phyloP scores from a whole-genome alignment of 2,329 filamentous ascomycete genomes.

The Thielaviopsis punctulata region DNA sequence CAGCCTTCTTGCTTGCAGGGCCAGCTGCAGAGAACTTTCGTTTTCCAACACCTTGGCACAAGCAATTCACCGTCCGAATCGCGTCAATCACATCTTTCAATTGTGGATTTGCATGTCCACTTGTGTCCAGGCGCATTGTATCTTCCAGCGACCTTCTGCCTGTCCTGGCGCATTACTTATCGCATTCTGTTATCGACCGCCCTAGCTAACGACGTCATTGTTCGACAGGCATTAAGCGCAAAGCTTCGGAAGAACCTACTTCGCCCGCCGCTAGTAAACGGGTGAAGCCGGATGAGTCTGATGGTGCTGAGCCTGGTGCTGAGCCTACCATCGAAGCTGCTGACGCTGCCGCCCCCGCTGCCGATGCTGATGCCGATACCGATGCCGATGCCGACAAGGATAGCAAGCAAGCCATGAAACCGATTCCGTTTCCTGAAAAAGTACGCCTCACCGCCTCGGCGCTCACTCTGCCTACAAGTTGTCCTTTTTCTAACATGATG shows the following conservation, averaged over 20 bases:
- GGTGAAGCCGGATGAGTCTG: conserved; percentile 33
- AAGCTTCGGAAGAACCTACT: conserved; percentile 48
- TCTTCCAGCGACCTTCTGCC: neutral
- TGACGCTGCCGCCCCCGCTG: conserved; percentile 13
- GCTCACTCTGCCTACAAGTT: neutral
- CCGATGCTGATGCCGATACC: too few species aligned
- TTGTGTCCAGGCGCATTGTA: neutral
- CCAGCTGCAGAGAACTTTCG: too few species aligned
- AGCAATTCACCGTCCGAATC: neutral
- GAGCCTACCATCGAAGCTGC: conserved; percentile 2
- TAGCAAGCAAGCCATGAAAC: conserved; percentile 24
- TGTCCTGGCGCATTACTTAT: neutral
- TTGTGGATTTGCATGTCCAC: neutral
- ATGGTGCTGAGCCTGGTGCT: conserved; percentile 1
- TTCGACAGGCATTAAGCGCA: conserved; percentile 45
- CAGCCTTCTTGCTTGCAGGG: too few species aligned
- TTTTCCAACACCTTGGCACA: too few species aligned
- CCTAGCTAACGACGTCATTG: conserved; percentile 5
- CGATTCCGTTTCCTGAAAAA: conserved; percentile 82
- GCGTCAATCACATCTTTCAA: neutral
- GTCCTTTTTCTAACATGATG: conserved; percentile 14
- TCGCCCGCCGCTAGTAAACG: conserved; percentile 48
- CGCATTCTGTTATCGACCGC: neutral
- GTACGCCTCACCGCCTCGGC: conserved; percentile 23
- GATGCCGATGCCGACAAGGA: conserved; percentile 15